Base-by-base conservation (phyloP, 1,284 basidiomycete genomes). In the Fomitiporia mediterranea region DNA sequence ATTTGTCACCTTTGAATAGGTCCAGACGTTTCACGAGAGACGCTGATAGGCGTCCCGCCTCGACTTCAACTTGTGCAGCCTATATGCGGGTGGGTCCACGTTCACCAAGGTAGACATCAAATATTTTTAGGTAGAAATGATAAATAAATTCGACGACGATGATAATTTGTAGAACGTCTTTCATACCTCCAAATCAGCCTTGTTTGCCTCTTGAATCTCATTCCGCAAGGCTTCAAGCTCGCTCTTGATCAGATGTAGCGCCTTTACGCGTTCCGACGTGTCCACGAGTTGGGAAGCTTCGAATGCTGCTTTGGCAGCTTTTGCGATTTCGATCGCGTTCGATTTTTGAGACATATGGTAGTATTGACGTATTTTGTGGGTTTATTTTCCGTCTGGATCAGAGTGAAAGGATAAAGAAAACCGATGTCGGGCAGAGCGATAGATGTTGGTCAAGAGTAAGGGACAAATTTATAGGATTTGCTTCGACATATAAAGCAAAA, bases 11-110 rank as follows among this genome's bases (percentile, higher is more conserved):
- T 55, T 82, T 83, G 55, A 80, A 80, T 9, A 99, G 80, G 68
- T 98, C 94, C 17, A 99, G 77, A 11, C 97, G 84, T 47, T 89
- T 90, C 15, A 96, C 74, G 47, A 99, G 74, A 1, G 94, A 83
- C 1, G 77, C 72, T 0, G 93, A 89, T 71, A 99, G 91, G 39
- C 86, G 84, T 2, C 94, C 94, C 1, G 86, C 80, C 37, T 82
- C 81, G 7, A 94, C 93, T 57, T 94, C 88, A 4, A 67, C 70
- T 66, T 83, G 78, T 0, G 94, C 95, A 32, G 87, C 87, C 85
- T 91, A 63, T 47, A 40, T 21, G n/a, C 42, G 21, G n/a, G 27
- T 46, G 35, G n/a, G n/a, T n/a, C n/a, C n/a, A n/a, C n/a, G n/a
- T n/a, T n/a, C n/a, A n/a, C n/a, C n/a, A n/a, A n/a, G n/a, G n/a